Evolutionary conservation across 2,329 filamentous ascomycete genomes (phyloP), one percentile per base, ranked within the genome.

Genomic region (Dendrostoma leiphaemia): DNA sequence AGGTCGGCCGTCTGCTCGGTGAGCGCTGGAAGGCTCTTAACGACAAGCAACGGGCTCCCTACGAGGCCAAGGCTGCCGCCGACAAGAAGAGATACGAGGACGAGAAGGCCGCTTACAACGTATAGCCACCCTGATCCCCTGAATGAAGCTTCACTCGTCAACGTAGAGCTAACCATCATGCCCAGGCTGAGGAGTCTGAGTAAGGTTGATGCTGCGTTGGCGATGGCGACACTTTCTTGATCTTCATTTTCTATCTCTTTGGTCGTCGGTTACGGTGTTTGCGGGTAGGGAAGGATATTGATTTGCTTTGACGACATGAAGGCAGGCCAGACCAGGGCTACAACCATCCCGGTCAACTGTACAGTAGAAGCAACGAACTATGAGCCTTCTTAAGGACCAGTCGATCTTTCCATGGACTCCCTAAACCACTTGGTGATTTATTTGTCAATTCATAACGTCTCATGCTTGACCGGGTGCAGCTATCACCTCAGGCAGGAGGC

Each of bases 1-100:
- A 97, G 76, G 93, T 99, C 68, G 94, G 94, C 79, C 97, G 97
- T 85, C 83, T 94, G 68, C 91, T 99, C 58, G 94, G 94, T 76
- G 92, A 97, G 84, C 89, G 89, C 80, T 99, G 94, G 94, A 99
- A 99, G 91, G 89, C 87, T 57, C 82, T 99, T 62, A 90, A 84
- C 75, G 91, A 96, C 65, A 91, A 94, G 82, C 90, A 97, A 75
- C 91, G 93, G 67, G 78, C 82, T 60, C 94, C 94, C 10, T 99
- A 97, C 69, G 93, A 97, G 78, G 89, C 90, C 72, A 97, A 97
- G 88, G 94, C 94, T 70, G 90, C 89, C 49, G 81, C 88, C 61
- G 94, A 99, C 79, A 99, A 97, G 90, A 96, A 97, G 88, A 88
- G 94, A 60, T 99, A 97, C 72, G 93, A 97, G 75, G 90, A 96